Percentiles rank a stretch among this genome's conserved stretches.
Conservation (phyloP, 2,329 filamentous ascomycete genomes). For the Dothideomycetidae sp. region DNA sequence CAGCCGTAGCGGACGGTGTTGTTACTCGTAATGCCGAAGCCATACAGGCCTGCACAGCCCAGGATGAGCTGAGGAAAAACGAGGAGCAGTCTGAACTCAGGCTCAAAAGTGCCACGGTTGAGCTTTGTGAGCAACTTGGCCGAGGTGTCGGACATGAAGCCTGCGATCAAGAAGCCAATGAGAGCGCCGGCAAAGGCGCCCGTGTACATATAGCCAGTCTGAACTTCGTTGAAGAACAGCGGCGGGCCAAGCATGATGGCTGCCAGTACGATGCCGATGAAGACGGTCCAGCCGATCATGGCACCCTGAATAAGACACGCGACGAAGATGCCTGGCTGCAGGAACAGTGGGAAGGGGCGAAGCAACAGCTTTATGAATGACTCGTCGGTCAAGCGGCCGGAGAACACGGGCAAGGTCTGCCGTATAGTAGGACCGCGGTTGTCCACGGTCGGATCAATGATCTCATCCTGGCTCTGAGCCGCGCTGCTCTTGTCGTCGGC, state of each 20-base stretch:
- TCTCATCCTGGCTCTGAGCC: conserved; percentile 2
- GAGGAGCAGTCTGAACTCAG: conserved; percentile 75
- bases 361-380: conserved; percentile 50
- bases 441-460: conserved; percentile 27
- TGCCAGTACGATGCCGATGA: conserved; percentile 74
- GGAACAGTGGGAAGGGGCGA: conserved; percentile 66
- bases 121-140: conserved; percentile 54
- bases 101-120: conserved; percentile 77
- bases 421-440: conserved; percentile 18
- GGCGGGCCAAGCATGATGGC: conserved; percentile 69
- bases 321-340: conserved; percentile 79
- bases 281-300: conserved; percentile 90
- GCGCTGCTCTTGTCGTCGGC: conserved; percentile 6
- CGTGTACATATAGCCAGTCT: conserved; percentile 76
- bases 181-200: conserved; percentile 76
- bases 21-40: conserved; percentile 62
- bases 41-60: conserved; percentile 65
- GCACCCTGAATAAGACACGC: conserved; percentile 68
- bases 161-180: conserved; percentile 61
- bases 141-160: conserved; percentile 57
- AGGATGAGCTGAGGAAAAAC: conserved; percentile 71
- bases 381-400: conserved; percentile 69
- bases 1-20: conserved; percentile 51
- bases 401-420: conserved; percentile 37
- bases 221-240: conserved; percentile 65